Evolutionary conservation across 1,139 yeast genomes (phyloP), one percentile per base, ranked within the genome.

Genomic region (Chernovozyma sophiae-reginae): DNA sequence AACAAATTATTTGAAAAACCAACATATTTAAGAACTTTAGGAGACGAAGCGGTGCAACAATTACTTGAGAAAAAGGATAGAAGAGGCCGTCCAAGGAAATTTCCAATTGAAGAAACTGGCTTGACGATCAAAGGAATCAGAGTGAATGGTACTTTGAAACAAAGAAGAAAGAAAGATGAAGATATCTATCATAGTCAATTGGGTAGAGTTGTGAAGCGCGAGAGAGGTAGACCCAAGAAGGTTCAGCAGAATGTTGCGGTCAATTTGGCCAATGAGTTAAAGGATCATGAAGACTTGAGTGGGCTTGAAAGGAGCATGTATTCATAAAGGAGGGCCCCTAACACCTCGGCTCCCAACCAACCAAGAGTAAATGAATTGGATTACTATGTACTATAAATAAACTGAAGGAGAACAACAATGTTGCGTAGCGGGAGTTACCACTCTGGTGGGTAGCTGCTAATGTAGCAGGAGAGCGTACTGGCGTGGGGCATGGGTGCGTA

Each of bases 31-130:
- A 49, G 65, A 17, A 55, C 55, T 16, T 56, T 65, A 35, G 63
- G 59, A 33, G 68, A 65, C 29, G 60, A 56, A 16, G 72, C 68
- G 15, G 69, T 69, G 22, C 58, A 62, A 41, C 60, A 62, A 38
- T 55, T 70, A 33, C 51, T 70, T 28, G 57, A 58, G 40, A 68
- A 60, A 51, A 70, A 70, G 42, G 76, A 70, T 43, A 60, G 59
- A 41, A 51, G 76, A 38, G 79, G 79, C 12, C 56, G 79, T 45
- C 79, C 79, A 4, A 57, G 79, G 44, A 74, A 74, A 46, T 70
- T 71, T 42, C 74, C 77, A 1, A 55, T 68, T 11, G 77, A 69
- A 41, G 69, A 69, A 43, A 67, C 74, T n/a, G 76, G 76, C 3
- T 53, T 68, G 4, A 69, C 74, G 11, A 71, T 70, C 33, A 67